phyloP scores from a whole-genome alignment of 164 flowering plant genomes.

The Protea cynaroides region DNA sequence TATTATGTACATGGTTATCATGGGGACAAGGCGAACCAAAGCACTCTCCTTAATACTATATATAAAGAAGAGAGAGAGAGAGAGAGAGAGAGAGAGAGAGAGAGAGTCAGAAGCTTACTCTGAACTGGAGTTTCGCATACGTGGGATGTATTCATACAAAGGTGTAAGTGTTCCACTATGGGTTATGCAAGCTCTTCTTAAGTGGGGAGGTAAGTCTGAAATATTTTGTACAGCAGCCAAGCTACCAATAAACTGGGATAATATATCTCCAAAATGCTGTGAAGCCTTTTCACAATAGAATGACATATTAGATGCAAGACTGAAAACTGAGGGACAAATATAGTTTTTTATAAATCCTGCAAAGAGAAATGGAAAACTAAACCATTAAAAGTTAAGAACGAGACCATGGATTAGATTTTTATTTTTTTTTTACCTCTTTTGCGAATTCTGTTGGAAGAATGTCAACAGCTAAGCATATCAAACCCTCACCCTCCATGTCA shows the following conservation, averaged over 20 bases:
- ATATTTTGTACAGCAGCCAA: conserved; percentile 58
- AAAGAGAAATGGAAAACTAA: background rate
- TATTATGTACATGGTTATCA: no score
- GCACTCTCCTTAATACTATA: no score
- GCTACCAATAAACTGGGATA: conserved; percentile 65
- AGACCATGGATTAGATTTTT: background rate
- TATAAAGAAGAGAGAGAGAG: no score
- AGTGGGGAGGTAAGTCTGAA: conserved; percentile 55
- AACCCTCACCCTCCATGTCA: conserved; percentile 79
- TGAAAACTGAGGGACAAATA: background rate
- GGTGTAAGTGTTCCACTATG: conserved; percentile 72
- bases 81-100: no score
- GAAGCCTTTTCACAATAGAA: conserved; percentile 58
- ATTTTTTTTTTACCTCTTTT: conserved; percentile 56
- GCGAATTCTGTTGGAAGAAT: conserved; percentile 98
- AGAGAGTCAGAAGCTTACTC: conserved; percentile 72
- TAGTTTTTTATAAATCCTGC: background rate
- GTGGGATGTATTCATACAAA: conserved; percentile 81
- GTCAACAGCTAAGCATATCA: conserved; percentile 82
- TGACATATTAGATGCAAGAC: background rate
- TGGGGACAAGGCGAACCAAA: no score
- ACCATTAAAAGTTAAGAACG: background rate
- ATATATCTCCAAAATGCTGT: conserved; percentile 91
- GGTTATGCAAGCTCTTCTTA: conserved; percentile 85
- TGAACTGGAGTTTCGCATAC: conserved; percentile 64